A percentile compares a stretch with the other conserved stretches of the same genome.
phyloP scores from a whole-genome alignment of 352 stramenopile species.

The Peronosclerospora sorghi region DNA sequence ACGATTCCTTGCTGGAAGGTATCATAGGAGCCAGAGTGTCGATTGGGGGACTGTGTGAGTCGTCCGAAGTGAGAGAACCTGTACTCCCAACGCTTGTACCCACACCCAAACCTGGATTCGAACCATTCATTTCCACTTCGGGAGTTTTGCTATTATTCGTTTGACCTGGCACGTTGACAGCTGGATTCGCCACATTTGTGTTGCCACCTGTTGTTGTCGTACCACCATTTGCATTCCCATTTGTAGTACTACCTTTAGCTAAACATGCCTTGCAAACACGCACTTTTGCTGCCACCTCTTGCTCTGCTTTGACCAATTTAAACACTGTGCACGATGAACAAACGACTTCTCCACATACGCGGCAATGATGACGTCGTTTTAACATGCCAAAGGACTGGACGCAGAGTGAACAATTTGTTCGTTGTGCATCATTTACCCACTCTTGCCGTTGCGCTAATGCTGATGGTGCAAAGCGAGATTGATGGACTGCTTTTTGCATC shows the following conservation, averaged over 20 bases:
- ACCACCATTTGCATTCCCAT: conserved; percentile 8
- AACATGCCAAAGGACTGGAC: conserved; percentile 70
- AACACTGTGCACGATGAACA: conserved; percentile 71
- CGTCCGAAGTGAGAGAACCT: conserved; percentile 39
- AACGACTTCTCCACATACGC: conserved; percentile 81
- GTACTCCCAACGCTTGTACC: conserved; percentile 32
- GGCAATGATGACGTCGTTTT: conserved; percentile 78
- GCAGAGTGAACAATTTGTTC: conserved; percentile 73
- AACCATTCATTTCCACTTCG: conserved; percentile 19
- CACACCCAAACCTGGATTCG: conserved; percentile 6
- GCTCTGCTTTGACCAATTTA: conserved; percentile 54
- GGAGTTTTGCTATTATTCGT: conserved; percentile 20
- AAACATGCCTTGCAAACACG: conserved; percentile 74
- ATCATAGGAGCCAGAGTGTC: conserved; percentile 20
- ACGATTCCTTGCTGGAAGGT: conserved; percentile 24
- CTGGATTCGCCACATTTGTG: conserved; percentile 14
- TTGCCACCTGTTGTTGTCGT: conserved; percentile 4
- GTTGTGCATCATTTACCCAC: conserved; percentile 72
- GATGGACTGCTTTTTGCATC: conserved; percentile 58
- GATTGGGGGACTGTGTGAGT: conserved; percentile 27
- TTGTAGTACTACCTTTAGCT: conserved; percentile 38
- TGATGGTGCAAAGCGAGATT: conserved; percentile 54
- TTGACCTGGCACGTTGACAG: conserved; percentile 5
- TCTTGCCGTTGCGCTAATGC: conserved; percentile 51
- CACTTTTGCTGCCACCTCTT: conserved; percentile 38